phyloP scores from a whole-genome alignment of 2,329 filamentous ascomycete species.

The Penicillium sp. region DNA sequence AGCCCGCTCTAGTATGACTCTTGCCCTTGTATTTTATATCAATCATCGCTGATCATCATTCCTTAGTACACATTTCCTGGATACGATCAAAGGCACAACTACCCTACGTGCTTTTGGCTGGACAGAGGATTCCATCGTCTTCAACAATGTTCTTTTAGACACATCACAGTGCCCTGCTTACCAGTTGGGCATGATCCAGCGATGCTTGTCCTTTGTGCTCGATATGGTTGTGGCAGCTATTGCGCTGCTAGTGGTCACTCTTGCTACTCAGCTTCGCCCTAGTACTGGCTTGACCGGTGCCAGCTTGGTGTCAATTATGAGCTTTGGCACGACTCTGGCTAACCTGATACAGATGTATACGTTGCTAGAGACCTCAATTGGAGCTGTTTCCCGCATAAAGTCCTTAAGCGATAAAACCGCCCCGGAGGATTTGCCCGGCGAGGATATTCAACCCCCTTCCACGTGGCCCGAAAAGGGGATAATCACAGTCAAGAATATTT shows the following conservation, averaged over 20 bases:
- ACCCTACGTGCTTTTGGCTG: slow-evolving; percentile 2
- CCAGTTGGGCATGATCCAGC: slow-evolving; percentile 7
- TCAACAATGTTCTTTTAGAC: slow-evolving; percentile 7
- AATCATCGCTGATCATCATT: neutral
- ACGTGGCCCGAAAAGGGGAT: neutral
- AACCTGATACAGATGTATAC: neutral
- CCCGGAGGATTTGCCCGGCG: neutral
- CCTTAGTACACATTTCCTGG: neutral
- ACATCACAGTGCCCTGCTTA: slow-evolving; percentile 9
- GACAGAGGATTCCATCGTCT: slow-evolving; percentile 2
- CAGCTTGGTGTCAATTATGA: neutral
- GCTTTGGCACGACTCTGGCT: neutral
- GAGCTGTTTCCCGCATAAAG: neutral
- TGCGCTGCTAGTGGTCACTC: neutral
- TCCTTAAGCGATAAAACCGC: neutral
- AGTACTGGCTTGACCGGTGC: neutral
- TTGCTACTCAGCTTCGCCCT: neutral
- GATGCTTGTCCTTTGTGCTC: slow-evolving; percentile 8
- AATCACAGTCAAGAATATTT: neutral
- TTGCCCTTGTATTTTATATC: neutral
- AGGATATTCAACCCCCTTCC: neutral
- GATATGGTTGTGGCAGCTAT: neutral
- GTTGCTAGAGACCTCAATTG: neutral
- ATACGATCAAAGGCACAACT: slow-evolving; percentile 1
- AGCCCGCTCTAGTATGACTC: slow-evolving; percentile 43